Base-by-base conservation (phyloP, 106 monocot genomes). In the Dendrobium officinale region DNA sequence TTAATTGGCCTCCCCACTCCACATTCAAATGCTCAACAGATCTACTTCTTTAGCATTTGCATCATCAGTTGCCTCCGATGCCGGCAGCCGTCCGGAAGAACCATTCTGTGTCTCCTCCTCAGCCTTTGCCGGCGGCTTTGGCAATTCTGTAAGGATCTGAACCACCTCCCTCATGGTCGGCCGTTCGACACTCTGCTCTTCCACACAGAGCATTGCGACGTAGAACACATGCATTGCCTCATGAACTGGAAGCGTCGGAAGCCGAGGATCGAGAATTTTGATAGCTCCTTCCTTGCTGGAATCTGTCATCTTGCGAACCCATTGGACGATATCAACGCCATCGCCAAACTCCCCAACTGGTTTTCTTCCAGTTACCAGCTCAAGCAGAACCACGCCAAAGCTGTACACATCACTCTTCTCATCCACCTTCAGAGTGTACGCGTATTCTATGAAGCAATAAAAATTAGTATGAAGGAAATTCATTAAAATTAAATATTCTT, bases 391-490 rank as follows among this genome's bases (percentile, higher is more conserved):
- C 16, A 95, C 95, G 0, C 95, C 95, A 42, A 91, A 95, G 83
- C 95, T 95, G 84, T 95, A 95, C 9, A 95, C 95, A 18, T 95
- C 95, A 80, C 92, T 95, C 87, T 95, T 95, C 83, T 95, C 95
- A 77, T 95, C 95, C 77, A 95, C 95, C 81, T 90, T 92, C 43
- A 95, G 87, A 0, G 95, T 95, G 81, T 95, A 95, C 0, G 95
- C 95, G 80, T 95, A 95, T 77, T 95, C 95, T 95, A 84, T 8
- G 64, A 22, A 64, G 22, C 22, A 64, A 64, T 24, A 22, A 22
- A 64, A 24, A 51, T 51, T 2, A 51, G 51, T 3, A 51, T 13
- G 51, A 64, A 9, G 64, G 3, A 18, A 19, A 56, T 56, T 16
- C 55, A 17, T 56, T 18, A 56, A 45, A 45, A 44, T 31, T 31